Evolutionary conservation across 208 protist genomes (phyloP), one percentile per base, ranked within the genome.

Genomic region (Trypanosoma rangeli): DNA sequence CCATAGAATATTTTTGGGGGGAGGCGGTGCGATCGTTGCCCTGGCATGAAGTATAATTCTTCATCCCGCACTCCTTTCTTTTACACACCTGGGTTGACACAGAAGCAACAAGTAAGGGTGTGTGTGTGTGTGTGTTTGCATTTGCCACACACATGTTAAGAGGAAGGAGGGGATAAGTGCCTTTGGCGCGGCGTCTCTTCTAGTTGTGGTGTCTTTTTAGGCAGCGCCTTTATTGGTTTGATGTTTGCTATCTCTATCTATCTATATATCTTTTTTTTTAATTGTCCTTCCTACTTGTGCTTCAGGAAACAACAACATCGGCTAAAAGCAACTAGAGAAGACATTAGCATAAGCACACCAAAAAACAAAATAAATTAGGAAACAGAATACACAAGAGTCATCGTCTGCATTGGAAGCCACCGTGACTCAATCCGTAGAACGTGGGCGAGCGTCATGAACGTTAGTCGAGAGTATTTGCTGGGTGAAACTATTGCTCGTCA

Each of bases 401-500:
- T 37, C 2, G 7, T 7, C 33, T 37, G 7, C 33, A 37, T 37
- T 37, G 7, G 33, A 37, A 37, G 33, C 33, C 7, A 46, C 42
- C 13, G 1, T 46, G 28, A 56, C 12, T 12, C 18, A 22, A 44
- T 35, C 29, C 29, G 5, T 39, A 56, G 26, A 63, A 42, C 24
- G 24, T 56, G 35, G 7, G 5, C 42, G 49, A 42, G 55, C 20
- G 60, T 33, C 44, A 44, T 0, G 16, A 61, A 49, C 18, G 65
- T 37, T 42, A 1, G 5, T 8, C 31, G 20, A 64, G 59, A 71
- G 20, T 18, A 52, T 37, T 58, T 70, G n/a, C 55, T 71, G 37
- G 12, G 7, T 0, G 59, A 64, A 24, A 55, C 28, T 39, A 79
- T 76, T 5, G 68, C 37, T 54, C 73, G 79, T 10, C 74, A 63